phyloP scores from a whole-genome alignment of 805 yeast species.

The Saccharomyces mikatae region DNA sequence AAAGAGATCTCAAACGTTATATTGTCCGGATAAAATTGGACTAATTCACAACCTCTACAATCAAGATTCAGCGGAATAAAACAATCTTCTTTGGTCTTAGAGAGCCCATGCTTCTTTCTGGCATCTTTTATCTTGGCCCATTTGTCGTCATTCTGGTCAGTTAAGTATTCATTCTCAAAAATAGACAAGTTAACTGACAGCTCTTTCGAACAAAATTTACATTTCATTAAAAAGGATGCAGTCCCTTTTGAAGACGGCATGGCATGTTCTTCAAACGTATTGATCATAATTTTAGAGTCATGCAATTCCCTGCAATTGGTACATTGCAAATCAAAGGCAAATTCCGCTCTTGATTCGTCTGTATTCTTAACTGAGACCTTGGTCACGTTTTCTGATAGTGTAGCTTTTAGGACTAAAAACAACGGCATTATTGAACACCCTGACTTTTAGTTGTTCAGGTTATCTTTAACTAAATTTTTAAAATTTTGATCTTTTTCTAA shows the following conservation, averaged over 20 bases:
- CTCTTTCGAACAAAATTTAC: conserved; percentile 49
- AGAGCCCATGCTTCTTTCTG: conserved; percentile 26
- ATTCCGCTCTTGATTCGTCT: conserved; percentile 57
- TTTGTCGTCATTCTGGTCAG: conserved; percentile 9
- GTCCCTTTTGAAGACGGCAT: conserved; percentile 68
- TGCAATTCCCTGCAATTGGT: conserved; percentile 73
- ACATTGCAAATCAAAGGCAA: conserved; percentile 66
- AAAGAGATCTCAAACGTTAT: conserved; percentile 19
- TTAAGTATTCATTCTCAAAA: conserved; percentile 21
- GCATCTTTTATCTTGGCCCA: conserved; percentile 12
- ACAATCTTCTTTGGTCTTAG: conserved; percentile 9
- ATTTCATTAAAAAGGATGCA: conserved; percentile 73
- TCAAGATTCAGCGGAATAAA: conserved; percentile 61
- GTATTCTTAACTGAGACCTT: conserved; percentile 55
- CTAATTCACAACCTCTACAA: conserved; percentile 74
- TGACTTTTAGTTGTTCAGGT: not conserved
- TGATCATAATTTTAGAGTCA: conserved; percentile 60
- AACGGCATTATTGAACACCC: conserved; percentile 1
- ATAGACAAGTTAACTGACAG: conserved; percentile 19
- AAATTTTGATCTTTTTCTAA: not conserved
- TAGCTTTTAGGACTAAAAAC: conserved; percentile 21
- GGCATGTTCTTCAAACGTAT: conserved; percentile 56
- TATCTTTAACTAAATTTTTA: not conserved
- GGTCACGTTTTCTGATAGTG: conserved; percentile 40
- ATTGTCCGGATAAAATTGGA: conserved; percentile 52